These are phyloP conservation scores for Saitozyma podzolica DNA, from an alignment of 768 basidiomycete species.

Conservation along the genomic window DNA sequence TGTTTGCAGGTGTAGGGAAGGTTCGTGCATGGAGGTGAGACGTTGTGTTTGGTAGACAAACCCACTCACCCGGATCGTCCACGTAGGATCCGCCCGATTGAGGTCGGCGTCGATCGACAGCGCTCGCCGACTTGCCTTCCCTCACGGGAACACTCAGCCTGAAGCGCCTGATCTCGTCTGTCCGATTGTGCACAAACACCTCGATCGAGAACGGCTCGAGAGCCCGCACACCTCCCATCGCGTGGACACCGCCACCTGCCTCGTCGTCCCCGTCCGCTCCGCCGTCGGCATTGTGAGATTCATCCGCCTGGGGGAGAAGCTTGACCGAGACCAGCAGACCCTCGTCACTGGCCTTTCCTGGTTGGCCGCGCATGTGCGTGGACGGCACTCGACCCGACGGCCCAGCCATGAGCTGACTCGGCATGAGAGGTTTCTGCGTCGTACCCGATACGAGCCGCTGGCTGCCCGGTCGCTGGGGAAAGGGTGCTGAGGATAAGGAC, in stretches of 20 bases:
- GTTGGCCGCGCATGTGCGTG: too few relatives aligned
- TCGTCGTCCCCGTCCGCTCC: background rate
- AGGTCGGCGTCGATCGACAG: too few relatives aligned
- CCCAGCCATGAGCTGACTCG: slow-evolving; percentile 28
- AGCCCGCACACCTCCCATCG: slow-evolving; percentile 4
- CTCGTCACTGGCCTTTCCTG: slow-evolving; percentile 6
- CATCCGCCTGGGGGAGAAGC: slow-evolving; percentile 16
- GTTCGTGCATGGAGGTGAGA: background rate
- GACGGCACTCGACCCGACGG: slow-evolving; percentile 2
- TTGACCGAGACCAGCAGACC: slow-evolving; percentile 45
- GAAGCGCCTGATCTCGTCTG: slow-evolving; percentile 41
- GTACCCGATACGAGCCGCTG: slow-evolving; percentile 10
- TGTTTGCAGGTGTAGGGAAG: too few relatives aligned
- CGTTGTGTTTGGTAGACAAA: background rate
- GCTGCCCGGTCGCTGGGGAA: background rate
- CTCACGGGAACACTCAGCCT: slow-evolving; percentile 32
- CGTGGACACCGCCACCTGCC: background rate
- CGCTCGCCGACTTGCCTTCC: background rate
- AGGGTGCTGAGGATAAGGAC: background rate
- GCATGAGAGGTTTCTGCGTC: slow-evolving; percentile 27
- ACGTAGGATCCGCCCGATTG: background rate
- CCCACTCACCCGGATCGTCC: slow-evolving; percentile 9
- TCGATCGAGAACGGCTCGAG: slow-evolving; percentile 48
- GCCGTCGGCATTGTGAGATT: background rate
- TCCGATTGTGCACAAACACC: slow-evolving; percentile 50